A percentile compares a stretch with the other conserved stretches of the same genome.
phyloP scores from a whole-genome alignment of 2,329 filamentous ascomycete genomes.

The Curvularia sp. region DNA sequence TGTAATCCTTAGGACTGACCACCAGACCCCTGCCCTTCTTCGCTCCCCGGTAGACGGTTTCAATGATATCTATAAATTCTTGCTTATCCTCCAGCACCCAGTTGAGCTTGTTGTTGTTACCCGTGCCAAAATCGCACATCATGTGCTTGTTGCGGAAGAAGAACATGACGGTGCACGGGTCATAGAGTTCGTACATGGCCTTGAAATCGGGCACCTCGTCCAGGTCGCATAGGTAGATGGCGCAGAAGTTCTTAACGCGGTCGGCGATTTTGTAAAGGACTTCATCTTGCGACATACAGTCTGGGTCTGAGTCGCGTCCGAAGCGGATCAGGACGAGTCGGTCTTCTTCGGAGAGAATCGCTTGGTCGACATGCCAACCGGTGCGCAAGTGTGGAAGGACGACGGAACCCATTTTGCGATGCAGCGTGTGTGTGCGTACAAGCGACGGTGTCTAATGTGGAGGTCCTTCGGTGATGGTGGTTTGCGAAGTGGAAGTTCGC shows the following conservation, averaged over 20 bases:
- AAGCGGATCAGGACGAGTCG: slow-evolving; percentile 93
- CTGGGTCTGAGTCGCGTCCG: slow-evolving; percentile 82
- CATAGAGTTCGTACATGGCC: slow-evolving; percentile 90
- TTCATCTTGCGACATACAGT: slow-evolving; percentile 86
- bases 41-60: slow-evolving; percentile 97
- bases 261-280: slow-evolving; percentile 95
- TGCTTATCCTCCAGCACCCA: slow-evolving; percentile 98
- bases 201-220: slow-evolving; percentile 74
- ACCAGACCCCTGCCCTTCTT: slow-evolving; percentile 98
- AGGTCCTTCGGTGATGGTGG: background rate
- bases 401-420: slow-evolving; percentile 73
- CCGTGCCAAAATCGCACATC: slow-evolving; percentile 95
- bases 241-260: slow-evolving; percentile 87
- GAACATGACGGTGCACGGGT: slow-evolving; percentile 95
- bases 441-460: background rate
- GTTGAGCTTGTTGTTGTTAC: slow-evolving; percentile 98
- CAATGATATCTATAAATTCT: slow-evolving; percentile 97
- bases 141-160: slow-evolving; percentile 99
- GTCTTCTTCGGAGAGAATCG: slow-evolving; percentile 79
- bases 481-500: background rate
- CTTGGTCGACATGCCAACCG: slow-evolving; percentile 98
- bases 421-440: background rate
- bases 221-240: slow-evolving; percentile 86
- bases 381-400: slow-evolving; percentile 89
- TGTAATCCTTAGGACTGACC: slow-evolving; percentile 88